Evolutionary conservation across 148 eudicot genomes (phyloP).

Genomic region (Chenopodium berlandieri): DNA sequence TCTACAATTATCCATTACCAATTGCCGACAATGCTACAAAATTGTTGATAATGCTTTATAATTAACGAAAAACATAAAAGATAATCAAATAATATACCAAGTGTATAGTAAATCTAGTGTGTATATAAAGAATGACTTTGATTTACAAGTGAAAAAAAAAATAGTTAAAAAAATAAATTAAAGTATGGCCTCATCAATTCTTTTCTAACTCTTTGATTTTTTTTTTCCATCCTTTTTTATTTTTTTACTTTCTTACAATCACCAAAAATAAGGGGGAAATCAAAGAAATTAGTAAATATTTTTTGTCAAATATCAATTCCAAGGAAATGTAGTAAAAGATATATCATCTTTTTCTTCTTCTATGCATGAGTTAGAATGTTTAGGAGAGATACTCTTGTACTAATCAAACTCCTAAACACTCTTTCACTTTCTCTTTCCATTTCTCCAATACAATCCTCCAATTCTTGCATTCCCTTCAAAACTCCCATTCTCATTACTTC

Average conservation of each 20-base stretch:
- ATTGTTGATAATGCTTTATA: not conserved
- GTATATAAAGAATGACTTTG: conserved; percentile 7
- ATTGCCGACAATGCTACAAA: no score
- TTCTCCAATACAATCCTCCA: conserved; percentile 63
- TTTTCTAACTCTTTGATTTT: not conserved
- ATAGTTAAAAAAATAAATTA: not conserved
- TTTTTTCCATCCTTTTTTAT: no score
- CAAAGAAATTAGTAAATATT: conserved; percentile 6
- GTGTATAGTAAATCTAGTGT: not conserved
- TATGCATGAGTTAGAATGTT: conserved; percentile 65
- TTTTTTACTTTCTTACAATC: not conserved
- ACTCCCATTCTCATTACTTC: conserved; percentile 37
- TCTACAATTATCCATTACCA: no score
- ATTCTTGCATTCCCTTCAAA: conserved; percentile 53
- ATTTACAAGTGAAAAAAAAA: conserved; percentile 8
- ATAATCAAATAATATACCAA: no score
- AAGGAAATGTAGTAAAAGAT: not conserved
- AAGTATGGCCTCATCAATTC: not conserved
- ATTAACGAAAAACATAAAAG: not conserved
- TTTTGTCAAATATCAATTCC: not conserved
- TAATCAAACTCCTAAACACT: conserved; percentile 80
- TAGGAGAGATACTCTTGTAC: conserved; percentile 77
- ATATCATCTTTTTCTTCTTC: not conserved
- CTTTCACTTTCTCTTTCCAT: conserved; percentile 70
- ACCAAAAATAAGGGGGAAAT: not conserved